phyloP scores from a whole-genome alignment of 2,329 filamentous ascomycete species.

The Periconia sp. region DNA sequence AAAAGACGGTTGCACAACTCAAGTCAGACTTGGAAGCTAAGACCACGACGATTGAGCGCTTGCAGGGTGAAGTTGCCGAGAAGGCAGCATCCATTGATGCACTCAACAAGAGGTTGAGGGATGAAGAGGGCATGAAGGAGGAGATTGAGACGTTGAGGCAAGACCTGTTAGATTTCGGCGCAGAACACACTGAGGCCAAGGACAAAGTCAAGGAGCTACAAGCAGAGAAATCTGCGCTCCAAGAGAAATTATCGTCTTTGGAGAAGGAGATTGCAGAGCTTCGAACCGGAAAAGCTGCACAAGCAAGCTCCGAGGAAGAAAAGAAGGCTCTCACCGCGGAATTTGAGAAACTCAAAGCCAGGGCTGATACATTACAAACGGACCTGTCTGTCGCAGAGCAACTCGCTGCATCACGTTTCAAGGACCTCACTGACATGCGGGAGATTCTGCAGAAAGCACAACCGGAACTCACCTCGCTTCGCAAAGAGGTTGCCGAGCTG shows the following conservation, averaged over 20 bases:
- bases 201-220: conserved; percentile 71
- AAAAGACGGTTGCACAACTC: conserved; percentile 32
- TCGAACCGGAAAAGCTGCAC: conserved; percentile 51
- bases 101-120: conserved; percentile 70
- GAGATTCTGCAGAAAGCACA: conserved; percentile 83
- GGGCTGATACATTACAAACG: conserved; percentile 70
- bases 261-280: conserved; percentile 69
- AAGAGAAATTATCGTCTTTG: conserved; percentile 65
- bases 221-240: conserved; percentile 67
- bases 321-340: conserved; percentile 63
- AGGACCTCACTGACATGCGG: conserved; percentile 78
- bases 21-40: conserved; percentile 38
- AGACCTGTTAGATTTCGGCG: conserved; percentile 74
- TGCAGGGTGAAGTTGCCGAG: conserved; percentile 35
- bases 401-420: conserved; percentile 83
- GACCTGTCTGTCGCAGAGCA: conserved; percentile 86
- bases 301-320: conserved; percentile 53
- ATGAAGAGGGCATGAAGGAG: conserved; percentile 76
- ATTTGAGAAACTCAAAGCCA: conserved; percentile 71
- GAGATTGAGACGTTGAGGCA: conserved; percentile 85
- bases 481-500: conserved; percentile 74
- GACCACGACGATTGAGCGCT: conserved; percentile 33
- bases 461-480: conserved; percentile 77
- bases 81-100: conserved; percentile 75
- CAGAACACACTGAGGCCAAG: conserved; percentile 82